Evolutionary conservation across 345 rosid genomes (phyloP).

Genomic region (Microthlaspi erraticum): DNA sequence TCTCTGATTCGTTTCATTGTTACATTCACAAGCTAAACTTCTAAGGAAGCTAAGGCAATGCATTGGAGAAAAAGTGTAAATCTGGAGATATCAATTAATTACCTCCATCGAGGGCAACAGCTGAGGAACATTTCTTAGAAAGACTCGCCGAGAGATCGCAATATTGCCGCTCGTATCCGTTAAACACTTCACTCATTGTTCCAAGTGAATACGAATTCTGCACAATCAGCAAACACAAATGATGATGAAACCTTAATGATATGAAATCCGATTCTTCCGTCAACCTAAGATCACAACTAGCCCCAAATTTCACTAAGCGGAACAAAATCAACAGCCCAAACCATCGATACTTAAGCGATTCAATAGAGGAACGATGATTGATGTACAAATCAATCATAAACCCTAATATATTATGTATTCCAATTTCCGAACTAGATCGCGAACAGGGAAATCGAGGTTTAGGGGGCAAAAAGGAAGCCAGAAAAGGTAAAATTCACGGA

Average conservation of each 20-base stretch:
- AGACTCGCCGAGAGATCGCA: constrained; percentile 71
- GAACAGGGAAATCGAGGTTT: background rate
- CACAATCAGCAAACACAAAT: constrained; percentile 18
- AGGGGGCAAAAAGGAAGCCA: background rate
- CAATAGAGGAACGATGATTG: background rate
- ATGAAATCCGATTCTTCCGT: background rate
- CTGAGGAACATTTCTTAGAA: constrained; percentile 58
- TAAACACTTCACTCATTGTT: constrained; percentile 67
- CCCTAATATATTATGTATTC: background rate
- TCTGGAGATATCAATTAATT: constrained; percentile 16
- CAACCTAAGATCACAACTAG: constrained; percentile 5
- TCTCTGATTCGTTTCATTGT: background rate
- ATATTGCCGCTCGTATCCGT: constrained; percentile 65
- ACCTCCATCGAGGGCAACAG: constrained; percentile 64
- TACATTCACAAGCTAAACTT: background rate
- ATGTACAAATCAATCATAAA: background rate
- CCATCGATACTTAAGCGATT: background rate
- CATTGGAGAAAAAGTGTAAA: background rate
- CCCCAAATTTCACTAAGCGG: background rate
- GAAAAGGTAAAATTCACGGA: constrained; percentile 22
- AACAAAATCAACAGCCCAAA: background rate
- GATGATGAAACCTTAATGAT: background rate
- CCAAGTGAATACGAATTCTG: constrained; percentile 24
- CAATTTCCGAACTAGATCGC: constrained; percentile 19
- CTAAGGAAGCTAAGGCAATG: background rate